Evolutionary conservation across 2,329 filamentous ascomycete species (phyloP), one percentile per base, ranked within the genome.

Genomic region (Trichoderma atroviride): DNA sequence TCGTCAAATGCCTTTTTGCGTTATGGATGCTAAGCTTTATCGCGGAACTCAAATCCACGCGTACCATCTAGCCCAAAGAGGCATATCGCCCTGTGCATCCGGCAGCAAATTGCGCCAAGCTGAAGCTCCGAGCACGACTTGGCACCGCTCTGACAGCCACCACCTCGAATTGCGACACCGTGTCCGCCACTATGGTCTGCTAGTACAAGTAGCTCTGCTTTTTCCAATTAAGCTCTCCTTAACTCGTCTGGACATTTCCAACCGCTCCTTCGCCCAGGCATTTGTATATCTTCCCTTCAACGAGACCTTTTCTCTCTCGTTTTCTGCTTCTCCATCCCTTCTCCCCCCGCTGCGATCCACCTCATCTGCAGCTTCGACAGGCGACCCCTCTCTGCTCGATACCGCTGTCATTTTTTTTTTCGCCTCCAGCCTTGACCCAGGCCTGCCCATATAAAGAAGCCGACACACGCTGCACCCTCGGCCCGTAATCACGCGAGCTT

Each of bases 211-310:
- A 50, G 58, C 59, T 59, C 57, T 33, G 27, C 35, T 29, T 63
- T 63, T 43, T 63, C 59, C 66, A 31, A 57, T 27, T 35, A 60
- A 56, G 50, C 59, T 68, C 69, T 74, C 70, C 69, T 66, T 52
- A 63, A 72, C 64, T 56, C 37, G 9, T 47, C 37, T 52, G 24
- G 57, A 47, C 58, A 47, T 71, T 56, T 68, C 69, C 63, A 73
- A 76, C 75, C 76, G 55, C 74, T 77, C 75, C 74, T 77, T 75
- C 47, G 31, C 73, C 63, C 22, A 37, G 14, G 40, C 33, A 53
- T 70, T 59, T 35, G 33, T 35, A 35, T n/a, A n/a, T 66, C 56
- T 60, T 63, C 40, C 29, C n/a, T 37, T 47, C 19, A n/a, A 65
- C 67, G 35, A n/a, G n/a, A 24, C 31, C 22, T 16, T 33, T 47